These are phyloP conservation scores for Phytophthora pseudosyringae DNA, from an alignment of 352 stramenopile species.

Conservation along the genomic window DNA sequence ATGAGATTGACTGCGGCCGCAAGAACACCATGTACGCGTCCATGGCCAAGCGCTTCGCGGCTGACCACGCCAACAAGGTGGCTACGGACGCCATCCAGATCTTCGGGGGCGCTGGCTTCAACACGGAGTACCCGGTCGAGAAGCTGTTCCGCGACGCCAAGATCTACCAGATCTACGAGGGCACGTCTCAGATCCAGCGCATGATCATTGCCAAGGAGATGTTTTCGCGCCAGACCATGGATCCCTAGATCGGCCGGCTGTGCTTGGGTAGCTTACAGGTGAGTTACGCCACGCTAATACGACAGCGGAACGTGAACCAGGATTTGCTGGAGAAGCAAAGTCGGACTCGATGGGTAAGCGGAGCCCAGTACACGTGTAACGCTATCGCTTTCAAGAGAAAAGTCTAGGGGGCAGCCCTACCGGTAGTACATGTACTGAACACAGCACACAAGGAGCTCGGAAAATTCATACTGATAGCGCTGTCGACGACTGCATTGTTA, in stretches of 20 bases:
- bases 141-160: slow-evolving; percentile 93
- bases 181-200: slow-evolving; percentile 92
- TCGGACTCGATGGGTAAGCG: slow-evolving; percentile 19
- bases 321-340: slow-evolving; percentile 16
- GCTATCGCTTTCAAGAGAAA: slow-evolving; percentile 21
- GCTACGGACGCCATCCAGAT: slow-evolving; percentile 91
- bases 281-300: neutral
- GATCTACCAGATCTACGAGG: slow-evolving; percentile 94
- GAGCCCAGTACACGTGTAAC: slow-evolving; percentile 1
- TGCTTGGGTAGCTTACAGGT: neutral
- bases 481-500: slow-evolving; percentile 21
- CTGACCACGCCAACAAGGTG: slow-evolving; percentile 88
- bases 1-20: slow-evolving; percentile 88
- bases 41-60: slow-evolving; percentile 92
- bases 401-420: slow-evolving; percentile 13
- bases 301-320: neutral
- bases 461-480: slow-evolving; percentile 6
- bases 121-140: slow-evolving; percentile 94
- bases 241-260: slow-evolving; percentile 35
- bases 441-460: neutral
- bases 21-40: slow-evolving; percentile 92
- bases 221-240: slow-evolving; percentile 69
- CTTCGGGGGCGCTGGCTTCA: slow-evolving; percentile 91
- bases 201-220: slow-evolving; percentile 92
- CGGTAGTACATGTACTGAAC: neutral